Conservation (phyloP, 371 early-diverging fungal species). For the Batrachochytrium dendrobatidis region DNA sequence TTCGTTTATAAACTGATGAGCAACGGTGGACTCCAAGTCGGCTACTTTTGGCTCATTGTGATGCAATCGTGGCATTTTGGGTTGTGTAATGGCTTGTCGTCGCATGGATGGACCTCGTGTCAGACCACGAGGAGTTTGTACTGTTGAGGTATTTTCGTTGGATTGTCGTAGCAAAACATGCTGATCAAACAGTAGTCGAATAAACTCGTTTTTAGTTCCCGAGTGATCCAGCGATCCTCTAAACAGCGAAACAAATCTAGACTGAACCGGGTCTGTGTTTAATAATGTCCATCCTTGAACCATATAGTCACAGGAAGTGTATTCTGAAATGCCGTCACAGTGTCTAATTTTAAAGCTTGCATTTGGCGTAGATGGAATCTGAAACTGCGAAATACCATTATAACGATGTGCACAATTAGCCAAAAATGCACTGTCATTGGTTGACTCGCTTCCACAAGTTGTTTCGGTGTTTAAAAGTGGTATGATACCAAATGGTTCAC, state of each 20-base stretch:
- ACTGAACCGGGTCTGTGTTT: slow-evolving; percentile 67
- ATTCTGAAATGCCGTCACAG: slow-evolving; percentile 25
- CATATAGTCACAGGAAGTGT: slow-evolving; percentile 46
- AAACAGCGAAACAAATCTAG: slow-evolving; percentile 79
- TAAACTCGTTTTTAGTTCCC: slow-evolving; percentile 63
- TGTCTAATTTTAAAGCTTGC: slow-evolving; percentile 63
- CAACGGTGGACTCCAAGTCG: not conserved
- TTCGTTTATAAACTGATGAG: slow-evolving; percentile 55
- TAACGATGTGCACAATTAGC: not conserved
- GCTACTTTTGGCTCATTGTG: no score
- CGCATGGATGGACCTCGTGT: not conserved
- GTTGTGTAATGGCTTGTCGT: not conserved
- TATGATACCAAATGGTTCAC: slow-evolving; percentile 27
- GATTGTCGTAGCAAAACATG: no score
- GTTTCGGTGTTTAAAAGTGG: slow-evolving; percentile 22
- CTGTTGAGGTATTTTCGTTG: no score
- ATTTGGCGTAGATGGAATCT: slow-evolving; percentile 1
- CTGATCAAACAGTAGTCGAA: slow-evolving; percentile 73
- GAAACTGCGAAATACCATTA: not conserved
- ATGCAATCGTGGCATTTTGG: not conserved
- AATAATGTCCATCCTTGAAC: slow-evolving; percentile 64
- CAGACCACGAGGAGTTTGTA: not conserved
- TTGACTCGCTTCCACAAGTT: slow-evolving; percentile 12
- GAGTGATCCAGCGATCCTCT: slow-evolving; percentile 50
- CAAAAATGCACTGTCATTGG: not conserved